phyloP scores from a whole-genome alignment of 2,329 filamentous ascomycete genomes.

The Arachnomyces sp. region DNA sequence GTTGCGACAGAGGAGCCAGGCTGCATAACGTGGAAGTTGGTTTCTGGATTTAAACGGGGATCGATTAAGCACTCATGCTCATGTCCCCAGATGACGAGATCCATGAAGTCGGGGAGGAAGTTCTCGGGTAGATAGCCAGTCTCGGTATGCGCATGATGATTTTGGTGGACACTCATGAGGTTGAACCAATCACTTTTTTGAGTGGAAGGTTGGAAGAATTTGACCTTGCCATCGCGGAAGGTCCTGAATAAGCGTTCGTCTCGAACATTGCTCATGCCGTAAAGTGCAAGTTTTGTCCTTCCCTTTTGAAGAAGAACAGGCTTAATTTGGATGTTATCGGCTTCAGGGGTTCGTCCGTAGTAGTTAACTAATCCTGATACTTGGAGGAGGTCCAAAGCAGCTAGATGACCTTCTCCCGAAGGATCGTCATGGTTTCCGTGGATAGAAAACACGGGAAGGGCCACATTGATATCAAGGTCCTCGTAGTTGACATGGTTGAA shows the following conservation, averaged over 20 bases:
- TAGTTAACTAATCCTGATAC: constrained; percentile 91
- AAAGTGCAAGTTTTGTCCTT: constrained; percentile 81
- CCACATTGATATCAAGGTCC: constrained; percentile 92
- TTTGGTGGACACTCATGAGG: constrained; percentile 88
- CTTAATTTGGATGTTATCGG: constrained; percentile 87
- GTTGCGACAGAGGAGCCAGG: constrained; percentile 94
- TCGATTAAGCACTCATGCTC: constrained; percentile 95
- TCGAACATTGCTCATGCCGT: constrained; percentile 89
- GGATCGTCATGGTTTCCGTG: constrained; percentile 98
- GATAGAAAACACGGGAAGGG: constrained; percentile 95
- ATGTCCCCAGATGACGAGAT: constrained; percentile 92
- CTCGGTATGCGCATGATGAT: constrained; percentile 83
- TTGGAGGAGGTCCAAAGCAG: constrained; percentile 83
- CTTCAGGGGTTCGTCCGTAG: constrained; percentile 83
- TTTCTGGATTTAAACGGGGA: constrained; percentile 73
- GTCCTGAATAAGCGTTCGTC: constrained; percentile 92
- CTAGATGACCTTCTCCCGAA: constrained; percentile 87
- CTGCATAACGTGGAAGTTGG: constrained; percentile 91
- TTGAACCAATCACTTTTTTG: constrained; percentile 94
- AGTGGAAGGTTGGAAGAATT: constrained; percentile 75
- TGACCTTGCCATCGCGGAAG: constrained; percentile 86
- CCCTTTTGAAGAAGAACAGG: constrained; percentile 92
- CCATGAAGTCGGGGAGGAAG: constrained; percentile 82
- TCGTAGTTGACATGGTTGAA: constrained; percentile 97
- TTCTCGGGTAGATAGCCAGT: constrained; percentile 93